Conservation (phyloP, 2,329 filamentous ascomycete species). For the Monilinia vaccinii-corymbosi region DNA sequence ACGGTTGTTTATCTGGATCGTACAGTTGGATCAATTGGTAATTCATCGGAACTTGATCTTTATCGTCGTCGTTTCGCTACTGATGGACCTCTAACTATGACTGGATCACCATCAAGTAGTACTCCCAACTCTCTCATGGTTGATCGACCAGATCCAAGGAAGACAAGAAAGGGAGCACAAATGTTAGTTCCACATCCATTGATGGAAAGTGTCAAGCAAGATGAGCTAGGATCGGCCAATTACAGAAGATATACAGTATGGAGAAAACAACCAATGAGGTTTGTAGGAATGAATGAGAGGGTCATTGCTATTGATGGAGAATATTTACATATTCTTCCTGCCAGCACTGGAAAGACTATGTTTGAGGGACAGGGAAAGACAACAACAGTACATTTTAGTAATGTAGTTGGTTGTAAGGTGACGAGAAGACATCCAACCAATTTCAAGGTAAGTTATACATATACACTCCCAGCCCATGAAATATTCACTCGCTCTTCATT, state of each 20-base stretch:
- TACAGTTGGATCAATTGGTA: slow-evolving; percentile 69
- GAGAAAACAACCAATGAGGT: slow-evolving; percentile 74
- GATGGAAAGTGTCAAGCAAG: slow-evolving; percentile 50
- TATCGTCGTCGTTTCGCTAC: slow-evolving; percentile 66
- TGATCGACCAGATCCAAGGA: slow-evolving; percentile 35
- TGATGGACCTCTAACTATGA: slow-evolving; percentile 60
- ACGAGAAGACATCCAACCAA: slow-evolving; percentile 71
- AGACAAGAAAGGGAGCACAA: slow-evolving; percentile 41
- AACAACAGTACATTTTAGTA: slow-evolving; percentile 74
- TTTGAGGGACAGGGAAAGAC: slow-evolving; percentile 59
- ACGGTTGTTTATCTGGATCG: slow-evolving; percentile 69
- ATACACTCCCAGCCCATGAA: neutral
- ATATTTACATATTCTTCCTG: slow-evolving; percentile 77
- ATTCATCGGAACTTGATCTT: slow-evolving; percentile 66
- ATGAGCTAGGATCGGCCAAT: slow-evolving; percentile 47
- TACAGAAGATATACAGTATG: slow-evolving; percentile 74
- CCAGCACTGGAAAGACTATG: slow-evolving; percentile 53
- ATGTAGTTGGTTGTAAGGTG: slow-evolving; percentile 74
- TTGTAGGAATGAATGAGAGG: slow-evolving; percentile 66
- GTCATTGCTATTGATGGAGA: slow-evolving; percentile 75
- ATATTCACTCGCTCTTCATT: too few species aligned
- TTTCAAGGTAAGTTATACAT: slow-evolving; percentile 54
- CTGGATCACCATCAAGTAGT: slow-evolving; percentile 54
- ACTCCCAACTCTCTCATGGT: slow-evolving; percentile 55
- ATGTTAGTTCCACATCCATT: slow-evolving; percentile 57